phyloP scores from a whole-genome alignment of 257 asterid species.

The Plantago major region DNA sequence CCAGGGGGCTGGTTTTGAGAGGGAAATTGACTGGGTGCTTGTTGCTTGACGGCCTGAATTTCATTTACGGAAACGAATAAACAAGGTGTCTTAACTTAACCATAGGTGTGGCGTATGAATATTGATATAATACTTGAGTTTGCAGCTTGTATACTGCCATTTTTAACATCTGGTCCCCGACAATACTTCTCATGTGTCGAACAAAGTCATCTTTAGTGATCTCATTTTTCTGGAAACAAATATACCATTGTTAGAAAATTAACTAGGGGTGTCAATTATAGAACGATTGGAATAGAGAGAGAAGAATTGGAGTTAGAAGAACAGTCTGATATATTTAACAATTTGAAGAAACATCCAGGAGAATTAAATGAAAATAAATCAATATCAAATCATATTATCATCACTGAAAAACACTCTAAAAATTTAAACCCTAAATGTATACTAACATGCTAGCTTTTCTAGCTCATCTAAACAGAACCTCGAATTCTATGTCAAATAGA shows the following conservation, averaged over 20 bases:
- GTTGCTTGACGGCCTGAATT: conserved; percentile 53
- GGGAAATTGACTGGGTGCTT: conserved; percentile 49
- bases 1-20: conserved; percentile 45
- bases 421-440: too few relatives aligned
- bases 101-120: conserved; percentile 13
- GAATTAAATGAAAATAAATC: too few relatives aligned
- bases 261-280: background rate
- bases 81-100: conserved; percentile 9
- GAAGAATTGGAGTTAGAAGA: too few relatives aligned
- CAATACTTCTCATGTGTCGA: conserved; percentile 77
- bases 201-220: conserved; percentile 78
- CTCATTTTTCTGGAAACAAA: conserved; percentile 68
- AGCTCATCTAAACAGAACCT: too few relatives aligned
- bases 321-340: too few relatives aligned
- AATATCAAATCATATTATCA: too few relatives aligned
- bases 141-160: conserved; percentile 82
- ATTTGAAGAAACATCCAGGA: too few relatives aligned
- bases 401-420: too few relatives aligned
- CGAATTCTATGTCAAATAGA: too few relatives aligned
- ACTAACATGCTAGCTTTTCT: too few relatives aligned
- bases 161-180: conserved; percentile 92
- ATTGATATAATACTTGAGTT: conserved; percentile 48
- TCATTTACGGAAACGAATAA: conserved; percentile 23
- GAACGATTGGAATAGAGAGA: too few relatives aligned
- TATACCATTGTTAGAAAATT: conserved; percentile 16